Evolutionary conservation across 2,329 filamentous ascomycete species (phyloP), one percentile per base, ranked within the genome.

Genomic region (Torrubiella hemipterigena): DNA sequence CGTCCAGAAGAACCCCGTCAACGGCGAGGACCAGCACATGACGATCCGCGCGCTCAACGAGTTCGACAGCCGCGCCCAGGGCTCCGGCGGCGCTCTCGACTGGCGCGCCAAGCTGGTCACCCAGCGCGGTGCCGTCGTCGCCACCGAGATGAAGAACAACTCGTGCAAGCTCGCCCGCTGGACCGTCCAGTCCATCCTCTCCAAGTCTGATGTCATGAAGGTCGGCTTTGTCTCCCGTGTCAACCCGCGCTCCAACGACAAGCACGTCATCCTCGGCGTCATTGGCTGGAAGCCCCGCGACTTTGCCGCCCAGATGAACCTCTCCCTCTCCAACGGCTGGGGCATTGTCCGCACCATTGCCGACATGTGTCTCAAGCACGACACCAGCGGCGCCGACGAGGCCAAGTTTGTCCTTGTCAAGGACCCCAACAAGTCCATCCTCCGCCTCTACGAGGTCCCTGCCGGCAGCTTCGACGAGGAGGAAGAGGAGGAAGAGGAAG

Each of bases 131-230:
- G 91, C 91, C 35, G 89, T 98, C 26, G 82, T 98, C 17, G 91
- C 91, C 14, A 98, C 91, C 10, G 91, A 98, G 68, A 98, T 98
- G 91, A 98, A 98, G 83, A 98, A 98, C 76, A 98, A 98, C 74
- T 86, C 78, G 53, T 93, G 85, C 81, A 98, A 98, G 70, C 78
- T 98, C 40, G 91, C 91, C 36, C 73, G 91, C 56, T 98, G 91
- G 91, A 94, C 91, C 19, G 85, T 89, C 26, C 91, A 98, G 69
- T 84, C 81, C 52, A 95, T 98, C 51, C 75, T 98, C 36, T 87
- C 89, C 55, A 87, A 87, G 64, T 87, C 91, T n/a, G 91, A 98
- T 55, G 70, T 86, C 44, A 95, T 98, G 86, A 98, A 96, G 70
- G 77, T 98, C 56, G 91, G 89, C 49, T 98, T 98, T 63, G 86